phyloP scores from a whole-genome alignment of 495 filamentous ascomycete species.

The Penicillium taxi region DNA sequence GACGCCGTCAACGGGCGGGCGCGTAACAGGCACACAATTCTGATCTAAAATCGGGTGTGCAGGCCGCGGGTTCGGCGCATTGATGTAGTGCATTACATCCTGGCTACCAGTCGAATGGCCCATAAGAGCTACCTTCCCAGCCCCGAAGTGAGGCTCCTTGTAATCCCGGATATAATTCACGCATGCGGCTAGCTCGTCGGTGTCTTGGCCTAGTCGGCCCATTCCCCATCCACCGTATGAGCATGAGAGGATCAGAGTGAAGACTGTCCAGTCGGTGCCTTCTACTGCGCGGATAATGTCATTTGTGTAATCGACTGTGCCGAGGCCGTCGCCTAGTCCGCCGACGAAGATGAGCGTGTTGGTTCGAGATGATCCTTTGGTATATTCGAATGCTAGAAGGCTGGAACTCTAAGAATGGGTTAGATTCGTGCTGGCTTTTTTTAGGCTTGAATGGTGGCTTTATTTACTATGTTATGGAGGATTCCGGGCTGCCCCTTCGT shows the following conservation, averaged over 20 bases:
- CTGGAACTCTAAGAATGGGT: constrained; percentile 12
- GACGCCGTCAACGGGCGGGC: constrained; percentile 57
- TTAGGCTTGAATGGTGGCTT: not conserved
- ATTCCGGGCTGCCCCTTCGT: constrained; percentile 19
- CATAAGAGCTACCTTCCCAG: constrained; percentile 38
- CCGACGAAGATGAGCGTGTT: constrained; percentile 24
- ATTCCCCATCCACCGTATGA: constrained; percentile 67
- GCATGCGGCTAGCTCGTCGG: constrained; percentile 54
- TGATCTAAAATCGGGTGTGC: constrained; percentile 27
- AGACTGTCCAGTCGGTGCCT: constrained; percentile 48
- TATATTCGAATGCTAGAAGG: constrained; percentile 23
- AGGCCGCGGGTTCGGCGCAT: constrained; percentile 27
- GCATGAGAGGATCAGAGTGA: constrained; percentile 48
- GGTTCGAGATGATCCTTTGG: constrained; percentile 16
- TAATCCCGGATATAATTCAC: constrained; percentile 54
- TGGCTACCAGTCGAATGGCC: constrained; percentile 84
- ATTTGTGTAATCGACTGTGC: constrained; percentile 50
- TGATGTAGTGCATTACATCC: constrained; percentile 70
- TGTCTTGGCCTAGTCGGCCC: constrained; percentile 55
- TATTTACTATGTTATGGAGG: constrained; percentile 19
- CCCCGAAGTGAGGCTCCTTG: constrained; percentile 18
- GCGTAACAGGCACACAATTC: constrained; percentile 18
- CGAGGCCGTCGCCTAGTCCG: constrained; percentile 60
- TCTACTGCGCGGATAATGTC: constrained; percentile 43
- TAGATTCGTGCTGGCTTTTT: not conserved